Conservation (phyloP, 1,139 yeast species). For the Hansenula sp. region DNA sequence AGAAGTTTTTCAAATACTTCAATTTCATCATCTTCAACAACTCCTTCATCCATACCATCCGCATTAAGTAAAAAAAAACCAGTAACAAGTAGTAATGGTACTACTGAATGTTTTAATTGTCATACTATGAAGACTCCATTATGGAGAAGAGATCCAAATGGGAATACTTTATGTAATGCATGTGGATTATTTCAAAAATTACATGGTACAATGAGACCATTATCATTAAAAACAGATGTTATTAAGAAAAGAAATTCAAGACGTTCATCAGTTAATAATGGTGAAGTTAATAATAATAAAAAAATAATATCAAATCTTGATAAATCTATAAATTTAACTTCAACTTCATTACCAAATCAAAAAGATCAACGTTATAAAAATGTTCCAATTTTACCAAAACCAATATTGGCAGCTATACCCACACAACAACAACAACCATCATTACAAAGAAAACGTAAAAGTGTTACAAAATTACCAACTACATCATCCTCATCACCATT, state of each 20-base stretch:
- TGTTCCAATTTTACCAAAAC: constrained; percentile 24
- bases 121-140: constrained; percentile 91
- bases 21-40: constrained; percentile 9
- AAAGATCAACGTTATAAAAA: constrained; percentile 15
- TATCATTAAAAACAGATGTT: constrained; percentile 88
- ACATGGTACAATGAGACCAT: constrained; percentile 93
- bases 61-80: constrained; percentile 18
- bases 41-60: constrained; percentile 3
- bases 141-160: constrained; percentile 94
- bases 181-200: constrained; percentile 91
- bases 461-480: neutral
- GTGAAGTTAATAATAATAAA: constrained; percentile 8
- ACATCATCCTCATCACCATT: constrained; percentile 15
- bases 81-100: constrained; percentile 6
- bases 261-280: constrained; percentile 22
- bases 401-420: constrained; percentile 5
- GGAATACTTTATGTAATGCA: constrained; percentile 93
- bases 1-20: constrained; percentile 9
- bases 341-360: constrained; percentile 8
- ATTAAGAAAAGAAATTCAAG: constrained; percentile 68
- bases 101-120: constrained; percentile 71
- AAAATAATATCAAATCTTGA: constrained; percentile 16
- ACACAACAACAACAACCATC: neutral
- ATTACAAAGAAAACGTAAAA: constrained; percentile 1
- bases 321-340: constrained; percentile 14